Base-by-base conservation (phyloP, 306 rosid species). In the Trifolium pratense region DNA sequence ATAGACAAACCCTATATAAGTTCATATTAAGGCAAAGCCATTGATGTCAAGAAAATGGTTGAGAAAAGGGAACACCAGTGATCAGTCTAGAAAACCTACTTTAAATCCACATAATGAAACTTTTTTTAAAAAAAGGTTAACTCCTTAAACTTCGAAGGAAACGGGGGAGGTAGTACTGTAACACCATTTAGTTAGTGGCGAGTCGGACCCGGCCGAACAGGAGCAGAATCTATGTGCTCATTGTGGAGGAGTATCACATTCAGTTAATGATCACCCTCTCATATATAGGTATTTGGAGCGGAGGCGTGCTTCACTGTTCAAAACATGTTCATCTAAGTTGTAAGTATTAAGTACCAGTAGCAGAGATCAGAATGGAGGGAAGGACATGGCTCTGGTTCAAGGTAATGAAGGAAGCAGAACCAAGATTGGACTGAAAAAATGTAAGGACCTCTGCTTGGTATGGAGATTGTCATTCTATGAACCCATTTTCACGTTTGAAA, bases 11-110 rank as follows among this genome's bases (percentile, higher is more conserved):
- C 9, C 31, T 25, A 58, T 18, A 62, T 36, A 25, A 5, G 29
- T 45, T 63, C 45, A 65, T 9, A 34, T 65, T 14, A 62, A 18
- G 56, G 32, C 49, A 71, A 40, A 68, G 45, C 5, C 23, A 31
- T 58, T 16, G 16, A 31, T 67, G 65, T 18, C 23, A 48, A 74
- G 79, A 16, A 74, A 73, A 25, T 43, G 64, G 61, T 37, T 39
- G 23, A 31, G 16, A 36, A 75, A 64, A 25, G 9, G 9, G 7
- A 21, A 53, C 52, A 5, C 31, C 31, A 17, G n/a, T 25, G 40
- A 32, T 65, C 64, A 6, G 42, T 26, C 49, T 16, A 63, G 45
- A 70, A 59, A 26, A 43, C 29, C 34, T 43, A 46, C 65, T 57
- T 70, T n/a, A 48, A 76, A 46, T 49, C 66, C 49, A 36, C 39